Base-by-base conservation (phyloP, 306 rosid species). In the Oxytropis ochrocephala region DNA sequence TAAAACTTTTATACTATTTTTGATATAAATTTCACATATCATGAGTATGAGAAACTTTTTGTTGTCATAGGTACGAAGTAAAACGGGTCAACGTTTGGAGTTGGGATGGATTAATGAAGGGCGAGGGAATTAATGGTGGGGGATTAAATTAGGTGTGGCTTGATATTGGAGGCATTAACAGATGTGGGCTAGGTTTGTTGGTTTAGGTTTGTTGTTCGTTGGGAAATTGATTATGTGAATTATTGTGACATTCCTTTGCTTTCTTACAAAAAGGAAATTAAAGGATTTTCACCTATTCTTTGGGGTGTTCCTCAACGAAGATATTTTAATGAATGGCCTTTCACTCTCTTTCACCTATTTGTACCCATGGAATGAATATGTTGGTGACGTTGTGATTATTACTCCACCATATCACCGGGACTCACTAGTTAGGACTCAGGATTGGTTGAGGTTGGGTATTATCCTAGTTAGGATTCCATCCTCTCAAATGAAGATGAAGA, bases 181-280 rank as follows among this genome's bases (percentile, higher is more conserved):
- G 50, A 44, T 49, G 85, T 72, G 66, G 89, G 87, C 73, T 53
- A 75, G 21, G 89, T 77, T 88, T 73, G 86, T 82, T 76, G 85
- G 86, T 76, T 51, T 62, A 61, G 70, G 86, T 81, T 73, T 57
- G 90, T 67, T 83, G 86, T 84, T 1, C 5, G 89, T 82, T 86
- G 79, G 79, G 79, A 80, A 82, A 84, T 89, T 89, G 53, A 82
- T 86, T 84, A 70, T 75, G 76, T 50, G 57, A 50, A 65, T 77
- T 77, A 70, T 79, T 73, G 79, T 77, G 71, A 74, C 77, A 69
- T 58, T 75, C 56, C 65, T 29, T 55, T 46, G 41, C 41, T 63
- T 46, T 63, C 44, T 53, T 38, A n/a, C n/a, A n/a, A n/a, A n/a
- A n/a, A n/a, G n/a, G n/a, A n/a, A n/a, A n/a, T n/a, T n/a, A n/a